phyloP scores from a whole-genome alignment of 2,329 filamentous ascomycete species.

The Domatiomyces globalis region DNA sequence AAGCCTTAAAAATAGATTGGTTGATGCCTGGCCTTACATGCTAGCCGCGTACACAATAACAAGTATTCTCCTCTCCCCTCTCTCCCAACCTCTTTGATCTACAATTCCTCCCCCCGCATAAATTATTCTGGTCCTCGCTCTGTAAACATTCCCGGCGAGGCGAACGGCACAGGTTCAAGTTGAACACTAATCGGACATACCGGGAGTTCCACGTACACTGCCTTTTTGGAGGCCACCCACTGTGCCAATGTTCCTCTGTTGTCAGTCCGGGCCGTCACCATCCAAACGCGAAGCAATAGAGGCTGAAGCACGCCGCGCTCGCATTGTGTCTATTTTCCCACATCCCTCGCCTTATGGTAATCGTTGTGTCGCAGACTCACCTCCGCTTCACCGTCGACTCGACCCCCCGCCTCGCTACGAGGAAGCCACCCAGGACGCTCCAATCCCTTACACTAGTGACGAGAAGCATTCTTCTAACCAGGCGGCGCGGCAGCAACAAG shows the following conservation, averaged over 20 bases:
- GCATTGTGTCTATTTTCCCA: neutral
- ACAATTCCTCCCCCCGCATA: too few relatives aligned
- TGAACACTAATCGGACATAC: too few relatives aligned
- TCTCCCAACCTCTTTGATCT: too few relatives aligned
- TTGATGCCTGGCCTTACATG: too few relatives aligned
- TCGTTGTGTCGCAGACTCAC: neutral
- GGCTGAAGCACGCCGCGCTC: conserved; percentile 1
- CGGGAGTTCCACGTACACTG: too few relatives aligned
- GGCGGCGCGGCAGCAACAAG: neutral
- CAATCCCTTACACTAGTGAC: neutral
- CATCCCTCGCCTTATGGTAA: neutral
- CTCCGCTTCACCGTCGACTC: neutral
- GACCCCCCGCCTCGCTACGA: neutral
- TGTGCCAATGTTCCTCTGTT: neutral
- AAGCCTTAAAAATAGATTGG: too few relatives aligned
- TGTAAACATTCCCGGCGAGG: too few relatives aligned
- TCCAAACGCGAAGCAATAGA: neutral
- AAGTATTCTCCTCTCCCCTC: too few relatives aligned
- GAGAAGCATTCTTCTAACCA: neutral
- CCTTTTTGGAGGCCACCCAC: too few relatives aligned
- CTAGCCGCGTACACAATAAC: too few relatives aligned
- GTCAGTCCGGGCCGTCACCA: neutral
- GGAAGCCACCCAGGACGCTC: neutral
- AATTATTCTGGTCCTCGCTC: too few relatives aligned
- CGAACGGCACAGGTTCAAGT: neutral